These are phyloP conservation scores for Candida andamanensis DNA, from an alignment of 805 yeast genomes.

Conservation along the genomic window DNA sequence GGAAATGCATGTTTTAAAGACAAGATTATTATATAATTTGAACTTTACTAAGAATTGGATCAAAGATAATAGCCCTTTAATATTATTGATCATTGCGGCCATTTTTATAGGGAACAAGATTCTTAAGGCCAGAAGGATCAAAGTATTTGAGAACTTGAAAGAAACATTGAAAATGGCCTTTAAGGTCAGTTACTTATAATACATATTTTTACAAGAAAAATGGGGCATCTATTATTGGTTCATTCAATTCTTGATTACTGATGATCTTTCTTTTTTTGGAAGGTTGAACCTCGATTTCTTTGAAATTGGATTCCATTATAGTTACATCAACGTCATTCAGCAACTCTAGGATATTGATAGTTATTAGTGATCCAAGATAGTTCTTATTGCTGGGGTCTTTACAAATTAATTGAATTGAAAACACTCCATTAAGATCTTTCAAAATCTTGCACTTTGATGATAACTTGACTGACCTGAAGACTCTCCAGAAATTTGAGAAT, in stretches of 20 bases:
- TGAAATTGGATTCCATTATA: conserved; percentile 6
- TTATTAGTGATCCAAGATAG: conserved; percentile 35
- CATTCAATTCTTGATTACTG: too few relatives aligned
- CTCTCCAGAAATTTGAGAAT: conserved; percentile 28
- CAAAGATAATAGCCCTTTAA: conserved; percentile 23
- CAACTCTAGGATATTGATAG: conserved; percentile 36
- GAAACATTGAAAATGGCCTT: conserved; percentile 42
- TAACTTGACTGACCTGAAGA: conserved; percentile 31
- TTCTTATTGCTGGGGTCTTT: conserved; percentile 21
- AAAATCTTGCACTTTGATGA: conserved; percentile 36
- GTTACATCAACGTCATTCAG: conserved; percentile 6
- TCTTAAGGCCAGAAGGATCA: conserved; percentile 19
- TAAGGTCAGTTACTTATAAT: conserved; percentile 34
- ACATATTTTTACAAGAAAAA: conserved; percentile 8
- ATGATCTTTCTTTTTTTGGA: conserved; percentile 6
- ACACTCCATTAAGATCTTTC: conserved; percentile 31
- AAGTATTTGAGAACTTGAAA: conserved; percentile 23
- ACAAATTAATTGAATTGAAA: conserved; percentile 36
- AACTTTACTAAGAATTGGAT: conserved; percentile 19
- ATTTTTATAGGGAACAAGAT: conserved; percentile 18
- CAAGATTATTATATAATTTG: conserved; percentile 14
- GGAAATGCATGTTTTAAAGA: conserved; percentile 9
- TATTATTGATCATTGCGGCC: conserved; percentile 19
- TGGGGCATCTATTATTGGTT: conserved; percentile 12
- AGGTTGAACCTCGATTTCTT: conserved; percentile 1